Evolutionary conservation across 169 alveolate genomes (phyloP), one percentile per base, ranked within the genome.

Genomic region (Condylostoma magnum): DNA sequence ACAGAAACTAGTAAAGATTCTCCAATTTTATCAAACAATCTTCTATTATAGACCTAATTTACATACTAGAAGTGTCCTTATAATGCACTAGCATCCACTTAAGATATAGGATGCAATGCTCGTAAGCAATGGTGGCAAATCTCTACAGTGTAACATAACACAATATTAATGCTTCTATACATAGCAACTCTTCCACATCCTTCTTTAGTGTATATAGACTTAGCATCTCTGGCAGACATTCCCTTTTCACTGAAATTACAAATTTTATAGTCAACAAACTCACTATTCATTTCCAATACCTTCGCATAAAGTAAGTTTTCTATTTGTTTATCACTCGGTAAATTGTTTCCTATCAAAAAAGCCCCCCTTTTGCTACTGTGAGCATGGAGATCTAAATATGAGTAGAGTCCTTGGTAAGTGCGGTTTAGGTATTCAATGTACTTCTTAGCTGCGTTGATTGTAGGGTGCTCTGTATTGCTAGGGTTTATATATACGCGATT

Each of bases 371-470:
- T 86, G 27, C 84, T 80, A 57, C 95, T 94, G 78, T 94, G 96
- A 6, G 95, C 96, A 76, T 94, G 97, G 34, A 94, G 72, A 81
- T 94, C 97, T 46, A 90, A 52, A 80, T 94, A 94, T 52, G 76
- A 78, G 44, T 87, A 60, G 15, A 94, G 50, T n/a, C 60, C 31
- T 47, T 84, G 86, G 22, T 36, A 12, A 10, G 15, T 10, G 18
- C 79, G 69, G 25, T 78, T 58, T 38, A 73, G 41, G 22, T 81
- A 82, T 58, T 82, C 70, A 52, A 86, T 68, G 48, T 89, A 90
- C 68, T 75, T 79, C 51, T 86, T 87, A 20, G 86, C 84, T 0
- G 94, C 93, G 67, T 56, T 89, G 34, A 87, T 86, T 34, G 91
- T 87, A 31, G 95, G 96, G 12, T 90, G 89, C 18, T 48, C 74